Base-by-base conservation (phyloP, 2,329 filamentous ascomycete genomes). In the Pseudocercospora pini-densiflorae region DNA sequence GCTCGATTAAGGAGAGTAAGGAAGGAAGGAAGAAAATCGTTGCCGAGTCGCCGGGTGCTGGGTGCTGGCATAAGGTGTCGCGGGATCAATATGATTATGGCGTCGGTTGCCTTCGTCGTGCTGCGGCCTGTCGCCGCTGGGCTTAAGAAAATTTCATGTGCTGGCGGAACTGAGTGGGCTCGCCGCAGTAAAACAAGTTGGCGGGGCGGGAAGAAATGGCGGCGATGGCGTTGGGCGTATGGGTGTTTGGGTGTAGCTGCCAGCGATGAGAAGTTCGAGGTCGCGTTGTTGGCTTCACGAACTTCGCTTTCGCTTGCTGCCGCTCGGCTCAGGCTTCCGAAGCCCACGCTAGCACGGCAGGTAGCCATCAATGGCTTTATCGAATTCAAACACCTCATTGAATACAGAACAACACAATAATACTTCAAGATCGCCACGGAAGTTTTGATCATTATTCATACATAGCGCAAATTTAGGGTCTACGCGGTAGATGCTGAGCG, bases 221-320 rank as follows among this genome's bases (percentile, higher is more conserved):
- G 55, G 55, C 55, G 55, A 58, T 58, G 55, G 55, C 23, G 55
- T 55, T 55, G 51, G 23, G 51, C 51, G 27, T 51, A 9, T 21
- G 47, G 14, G 23, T 21, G 16, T 55, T 27, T 29, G 27, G 19
- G 40, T 53, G 47, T 24, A 33, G 53, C 27, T 29, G 53, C 53
- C 53, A 33, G 27, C 19, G 55, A 24, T 49, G 36, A 59, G 23
- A 31, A 31, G 51, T 63, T 51, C 27, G 21, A 51, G 24, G 27
- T 57, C 24, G 53, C 27, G 55, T 21, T 16, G 19, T 19, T 19
- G 21, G 55, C 31, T 33, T 33, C 8, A 9, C 16, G 54, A 58
- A 58, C 16, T 58, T 58, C 54, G 31, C 54, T 40, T 19, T 40
- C 36, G 36, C 36, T 40, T 40, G 36, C 36, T 40, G 36, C 36